A percentile compares a stretch with the other conserved stretches of the same genome.
Evolutionary conservation across 495 filamentous ascomycete genomes (phyloP).

Genomic region (Hypoxylon intermedium): DNA sequence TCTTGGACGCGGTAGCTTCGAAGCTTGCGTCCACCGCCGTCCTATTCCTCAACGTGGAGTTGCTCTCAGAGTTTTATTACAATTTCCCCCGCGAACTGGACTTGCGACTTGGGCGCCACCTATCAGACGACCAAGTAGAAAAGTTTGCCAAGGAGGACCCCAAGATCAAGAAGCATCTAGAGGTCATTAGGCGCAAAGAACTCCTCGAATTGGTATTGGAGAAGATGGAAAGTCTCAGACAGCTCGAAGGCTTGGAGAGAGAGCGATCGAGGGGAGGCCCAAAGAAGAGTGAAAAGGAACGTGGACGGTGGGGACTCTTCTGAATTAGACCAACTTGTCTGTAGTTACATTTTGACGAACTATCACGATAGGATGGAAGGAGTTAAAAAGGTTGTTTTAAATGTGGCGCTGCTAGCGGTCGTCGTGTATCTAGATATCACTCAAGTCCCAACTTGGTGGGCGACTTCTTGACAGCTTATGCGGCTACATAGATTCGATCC

Average conservation of each 20-base stretch:
- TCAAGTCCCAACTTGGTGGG: slow-evolving; percentile 23
- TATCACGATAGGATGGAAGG: slow-evolving; percentile 25
- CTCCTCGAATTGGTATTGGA: slow-evolving; percentile 87
- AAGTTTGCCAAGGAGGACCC: slow-evolving; percentile 91
- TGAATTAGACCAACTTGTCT: slow-evolving; percentile 19
- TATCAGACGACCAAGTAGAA: slow-evolving; percentile 81
- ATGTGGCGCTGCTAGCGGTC: slow-evolving; percentile 10
- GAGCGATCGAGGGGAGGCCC: slow-evolving; percentile 26
- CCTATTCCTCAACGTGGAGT: slow-evolving; percentile 95
- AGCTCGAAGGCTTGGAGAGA: slow-evolving; percentile 65
- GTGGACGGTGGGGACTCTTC: slow-evolving; percentile 47
- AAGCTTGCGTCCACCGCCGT: slow-evolving; percentile 95
- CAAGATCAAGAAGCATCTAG: slow-evolving; percentile 84
- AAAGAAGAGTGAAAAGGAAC: slow-evolving; percentile 39
- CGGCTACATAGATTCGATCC: slow-evolving; percentile 19
- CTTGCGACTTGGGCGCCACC: slow-evolving; percentile 78
- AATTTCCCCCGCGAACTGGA: slow-evolving; percentile 95
- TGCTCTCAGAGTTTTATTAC: slow-evolving; percentile 96
- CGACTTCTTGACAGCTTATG: slow-evolving; percentile 14
- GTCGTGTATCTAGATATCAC: slow-evolving; percentile 28
- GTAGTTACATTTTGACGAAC: slow-evolving; percentile 27
- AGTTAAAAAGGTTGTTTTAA: slow-evolving; percentile 31
- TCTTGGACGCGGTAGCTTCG: slow-evolving; percentile 94
- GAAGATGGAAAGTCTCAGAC: slow-evolving; percentile 89
- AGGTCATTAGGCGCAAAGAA: slow-evolving; percentile 90